These are phyloP conservation scores for Citrullus mucosospermus DNA, from an alignment of 306 rosid species.

Conservation along the genomic window DNA sequence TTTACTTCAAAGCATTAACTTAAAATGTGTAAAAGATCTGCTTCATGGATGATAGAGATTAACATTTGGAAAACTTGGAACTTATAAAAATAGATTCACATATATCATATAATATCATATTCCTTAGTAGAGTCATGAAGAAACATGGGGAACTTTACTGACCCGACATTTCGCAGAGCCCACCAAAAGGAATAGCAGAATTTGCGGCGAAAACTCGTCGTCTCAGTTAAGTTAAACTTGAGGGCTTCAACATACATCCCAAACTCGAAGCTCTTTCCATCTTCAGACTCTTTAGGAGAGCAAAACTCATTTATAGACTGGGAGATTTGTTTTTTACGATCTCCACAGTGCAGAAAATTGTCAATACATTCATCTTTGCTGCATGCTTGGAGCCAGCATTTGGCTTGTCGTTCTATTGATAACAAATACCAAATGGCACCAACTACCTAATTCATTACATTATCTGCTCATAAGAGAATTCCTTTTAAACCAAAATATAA, in stretches of 20 bases:
- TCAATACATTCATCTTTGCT: background rate
- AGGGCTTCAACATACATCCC: conserved; percentile 67
- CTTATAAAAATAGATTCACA: background rate
- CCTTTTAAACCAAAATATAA: background rate
- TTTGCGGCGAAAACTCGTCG: conserved; percentile 28
- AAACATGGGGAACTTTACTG: conserved; percentile 1
- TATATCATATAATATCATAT: background rate
- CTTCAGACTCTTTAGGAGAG: conserved; percentile 16
- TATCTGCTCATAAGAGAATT: conserved; percentile 2
- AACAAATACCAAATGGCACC: conserved; percentile 91
- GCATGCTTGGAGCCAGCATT: conserved; percentile 43
- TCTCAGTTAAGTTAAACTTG: conserved; percentile 22
- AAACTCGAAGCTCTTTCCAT: conserved; percentile 28
- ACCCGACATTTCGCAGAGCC: conserved; percentile 84
- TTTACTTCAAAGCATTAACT: background rate
- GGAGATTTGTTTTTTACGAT: accelerated
- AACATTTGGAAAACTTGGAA: background rate
- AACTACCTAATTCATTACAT: conserved; percentile 33
- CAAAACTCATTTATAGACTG: conserved; percentile 14
- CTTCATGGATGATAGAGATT: background rate
- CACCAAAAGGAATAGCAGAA: conserved; percentile 86
- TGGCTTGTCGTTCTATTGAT: conserved; percentile 39
- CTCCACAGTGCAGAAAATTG: conserved; percentile 19
- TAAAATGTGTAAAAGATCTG: background rate
- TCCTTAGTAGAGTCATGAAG: background rate